Conservation (phyloP, 1,284 basidiomycete genomes). For the Ustilago lituana region DNA sequence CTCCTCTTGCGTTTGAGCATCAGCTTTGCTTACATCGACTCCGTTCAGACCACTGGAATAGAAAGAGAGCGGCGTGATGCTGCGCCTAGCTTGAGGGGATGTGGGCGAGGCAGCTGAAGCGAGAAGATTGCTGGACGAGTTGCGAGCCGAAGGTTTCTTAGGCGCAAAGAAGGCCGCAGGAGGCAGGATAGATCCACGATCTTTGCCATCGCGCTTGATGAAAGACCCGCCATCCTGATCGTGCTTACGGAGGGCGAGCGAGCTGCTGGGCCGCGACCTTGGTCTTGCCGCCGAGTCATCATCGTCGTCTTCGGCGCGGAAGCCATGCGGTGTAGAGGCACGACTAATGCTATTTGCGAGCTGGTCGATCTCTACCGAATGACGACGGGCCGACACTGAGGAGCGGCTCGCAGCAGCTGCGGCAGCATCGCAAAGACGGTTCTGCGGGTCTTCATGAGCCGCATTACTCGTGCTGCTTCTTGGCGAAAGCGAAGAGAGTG, state of each 20-base stretch:
- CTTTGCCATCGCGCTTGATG: constrained; percentile 28
- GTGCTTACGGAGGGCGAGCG: constrained; percentile 21
- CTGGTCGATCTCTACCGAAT: constrained; percentile 32
- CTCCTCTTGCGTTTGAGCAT: constrained; percentile 10
- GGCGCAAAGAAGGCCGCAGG: constrained; percentile 56
- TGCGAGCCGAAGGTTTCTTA: constrained; percentile 37
- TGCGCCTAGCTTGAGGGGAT: constrained; percentile 4
- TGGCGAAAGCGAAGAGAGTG: constrained; percentile 16
- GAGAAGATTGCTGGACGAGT: constrained; percentile 22
- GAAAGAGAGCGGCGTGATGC: constrained; percentile 33
- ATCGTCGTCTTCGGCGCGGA: constrained; percentile 21
- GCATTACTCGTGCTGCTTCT: constrained; percentile 24
- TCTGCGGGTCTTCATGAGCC: constrained; percentile 13
- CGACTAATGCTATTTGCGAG: constrained; percentile 28
- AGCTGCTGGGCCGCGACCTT: constrained; percentile 16
- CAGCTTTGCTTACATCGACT: not conserved
- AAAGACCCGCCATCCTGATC: constrained; percentile 25
- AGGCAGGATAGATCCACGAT: constrained; percentile 47
- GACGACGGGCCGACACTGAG: constrained; percentile 21
- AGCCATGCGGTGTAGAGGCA: constrained; percentile 31
- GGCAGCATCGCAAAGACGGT: constrained; percentile 33
- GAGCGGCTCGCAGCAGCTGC: constrained; percentile 29
- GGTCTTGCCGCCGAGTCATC: constrained; percentile 6
- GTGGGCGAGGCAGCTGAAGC: constrained; percentile 3
- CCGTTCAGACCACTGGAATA: constrained; percentile 6